Evolutionary conservation across 805 yeast genomes (phyloP).

Genomic region (Kurtzmaniella fragi): DNA sequence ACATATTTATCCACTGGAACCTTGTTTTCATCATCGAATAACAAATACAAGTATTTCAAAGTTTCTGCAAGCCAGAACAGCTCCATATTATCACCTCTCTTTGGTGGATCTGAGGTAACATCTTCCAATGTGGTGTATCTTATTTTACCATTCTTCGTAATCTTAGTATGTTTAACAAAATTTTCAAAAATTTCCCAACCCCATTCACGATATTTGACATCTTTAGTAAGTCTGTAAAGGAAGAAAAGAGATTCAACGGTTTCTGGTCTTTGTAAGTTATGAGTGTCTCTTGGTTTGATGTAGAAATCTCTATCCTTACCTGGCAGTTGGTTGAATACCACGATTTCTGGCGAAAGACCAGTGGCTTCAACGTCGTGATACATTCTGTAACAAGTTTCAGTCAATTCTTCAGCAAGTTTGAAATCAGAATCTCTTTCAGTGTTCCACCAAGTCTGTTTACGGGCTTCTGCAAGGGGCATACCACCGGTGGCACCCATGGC

Average conservation of each 20-base stretch:
- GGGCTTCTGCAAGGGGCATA: constrained; percentile 48
- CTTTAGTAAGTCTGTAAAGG: constrained; percentile 74
- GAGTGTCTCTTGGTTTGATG: constrained; percentile 69
- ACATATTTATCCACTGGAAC: constrained; percentile 66
- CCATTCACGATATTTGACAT: constrained; percentile 79
- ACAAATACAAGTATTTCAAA: constrained; percentile 72
- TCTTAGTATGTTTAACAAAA: constrained; percentile 56
- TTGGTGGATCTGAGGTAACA: constrained; percentile 54
- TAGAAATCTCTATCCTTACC: constrained; percentile 48
- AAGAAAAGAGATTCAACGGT: constrained; percentile 86
- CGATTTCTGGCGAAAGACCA: constrained; percentile 88
- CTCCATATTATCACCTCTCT: constrained; percentile 70
- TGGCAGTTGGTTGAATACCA: constrained; percentile 63
- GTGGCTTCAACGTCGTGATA: constrained; percentile 59
- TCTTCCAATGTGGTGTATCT: constrained; percentile 62
- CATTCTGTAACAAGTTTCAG: constrained; percentile 80
- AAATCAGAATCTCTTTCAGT: constrained; percentile 56
- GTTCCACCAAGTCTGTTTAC: constrained; percentile 53
- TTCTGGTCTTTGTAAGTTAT: constrained; percentile 89
- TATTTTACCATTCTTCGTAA: constrained; percentile 39
- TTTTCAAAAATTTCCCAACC: constrained; percentile 81
- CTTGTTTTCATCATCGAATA: constrained; percentile 64
- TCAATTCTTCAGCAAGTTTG: constrained; percentile 65
- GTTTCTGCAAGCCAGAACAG: constrained; percentile 95
- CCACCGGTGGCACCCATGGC: constrained; percentile 91